Percentiles rank a stretch among this genome's conserved stretches.
phyloP scores from a whole-genome alignment of 148 eudicot genomes.

The Vaccinium macrocarpon region DNA sequence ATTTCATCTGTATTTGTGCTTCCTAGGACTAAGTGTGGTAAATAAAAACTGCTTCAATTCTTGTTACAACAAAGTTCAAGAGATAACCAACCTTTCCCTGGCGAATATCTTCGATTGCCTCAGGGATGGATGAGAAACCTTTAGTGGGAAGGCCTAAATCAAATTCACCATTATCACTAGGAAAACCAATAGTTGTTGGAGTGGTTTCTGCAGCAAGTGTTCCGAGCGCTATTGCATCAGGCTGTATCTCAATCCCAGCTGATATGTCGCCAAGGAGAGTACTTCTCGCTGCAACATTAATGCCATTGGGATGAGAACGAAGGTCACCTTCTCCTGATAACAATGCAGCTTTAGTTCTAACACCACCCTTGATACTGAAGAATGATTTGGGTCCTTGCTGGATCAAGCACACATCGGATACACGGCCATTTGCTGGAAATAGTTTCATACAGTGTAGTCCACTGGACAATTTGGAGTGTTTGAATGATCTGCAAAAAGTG shows the following conservation, averaged over 20 bases:
- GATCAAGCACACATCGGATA: slow-evolving; percentile 31
- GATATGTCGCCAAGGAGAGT: slow-evolving; percentile 32
- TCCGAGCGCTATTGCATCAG: slow-evolving; percentile 56
- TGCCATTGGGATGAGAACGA: slow-evolving; percentile 38
- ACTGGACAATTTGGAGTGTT: slow-evolving; percentile 38
- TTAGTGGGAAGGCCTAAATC: slow-evolving; percentile 65
- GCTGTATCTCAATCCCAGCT: slow-evolving; percentile 60
- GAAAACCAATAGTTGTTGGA: slow-evolving; percentile 47
- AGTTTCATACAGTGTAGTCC: slow-evolving; percentile 38
- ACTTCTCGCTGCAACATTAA: slow-evolving; percentile 22
- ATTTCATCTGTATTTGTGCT: neutral
- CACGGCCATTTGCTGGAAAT: slow-evolving; percentile 34
- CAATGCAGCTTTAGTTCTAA: slow-evolving; percentile 50
- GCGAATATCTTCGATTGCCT: slow-evolving; percentile 91
- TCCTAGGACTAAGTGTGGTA: neutral
- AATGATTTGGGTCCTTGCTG: slow-evolving; percentile 34
- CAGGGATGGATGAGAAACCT: slow-evolving; percentile 89
- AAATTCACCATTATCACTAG: slow-evolving; percentile 53
- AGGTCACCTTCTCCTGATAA: slow-evolving; percentile 67
- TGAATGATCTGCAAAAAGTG: slow-evolving; percentile 30
- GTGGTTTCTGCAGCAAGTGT: slow-evolving; percentile 72
- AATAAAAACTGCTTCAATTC: neutral
- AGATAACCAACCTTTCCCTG: slow-evolving; percentile 76
- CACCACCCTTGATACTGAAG: slow-evolving; percentile 27
- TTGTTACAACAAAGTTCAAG: neutral